Evolutionary conservation across 495 filamentous ascomycete species (phyloP).

Genomic region (Aspergillus nanangensis): DNA sequence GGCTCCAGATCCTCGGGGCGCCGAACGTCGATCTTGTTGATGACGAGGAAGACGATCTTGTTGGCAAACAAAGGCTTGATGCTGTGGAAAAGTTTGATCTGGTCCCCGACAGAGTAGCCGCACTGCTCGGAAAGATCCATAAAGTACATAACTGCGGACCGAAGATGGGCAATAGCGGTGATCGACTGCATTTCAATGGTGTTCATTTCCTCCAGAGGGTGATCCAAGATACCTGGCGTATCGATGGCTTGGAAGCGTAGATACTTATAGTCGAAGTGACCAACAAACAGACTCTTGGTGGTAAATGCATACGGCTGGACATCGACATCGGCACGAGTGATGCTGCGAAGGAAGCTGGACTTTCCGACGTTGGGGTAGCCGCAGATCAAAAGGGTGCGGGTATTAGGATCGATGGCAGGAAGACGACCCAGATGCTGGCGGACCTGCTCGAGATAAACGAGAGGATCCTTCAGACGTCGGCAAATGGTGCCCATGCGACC

Average conservation of each 20-base stretch:
- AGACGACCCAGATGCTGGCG: conserved; percentile 96
- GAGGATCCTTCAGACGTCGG: conserved; percentile 86
- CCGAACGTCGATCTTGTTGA: conserved; percentile 97
- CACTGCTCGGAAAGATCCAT: conserved; percentile 98
- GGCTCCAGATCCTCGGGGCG: conserved; percentile 82
- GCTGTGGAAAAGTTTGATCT: conserved; percentile 88
- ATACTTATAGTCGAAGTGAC: conserved; percentile 99
- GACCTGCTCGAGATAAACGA: conserved; percentile 95
- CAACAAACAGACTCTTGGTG: conserved; percentile 94
- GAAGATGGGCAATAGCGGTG: conserved; percentile 92
- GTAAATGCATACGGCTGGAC: conserved; percentile 99
- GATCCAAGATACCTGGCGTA: conserved; percentile 93
- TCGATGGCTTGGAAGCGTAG: conserved; percentile 86
- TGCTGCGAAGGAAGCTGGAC: conserved; percentile 85
- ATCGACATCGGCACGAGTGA: conserved; percentile 94
- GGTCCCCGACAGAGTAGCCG: conserved; percentile 86
- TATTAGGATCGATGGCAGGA: conserved; percentile 96
- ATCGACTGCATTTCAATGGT: conserved; percentile 99
- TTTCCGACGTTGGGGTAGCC: conserved; percentile 98
- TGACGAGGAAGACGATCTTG: conserved; percentile 91
- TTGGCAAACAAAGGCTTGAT: conserved; percentile 97
- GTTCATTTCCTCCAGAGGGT: conserved; percentile 99
- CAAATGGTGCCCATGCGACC: conserved; percentile 97
- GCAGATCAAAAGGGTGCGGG: conserved; percentile 88
- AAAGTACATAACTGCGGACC: conserved; percentile 93